Base-by-base conservation (phyloP, 1,284 basidiomycete species). In the Moesziomyces antarcticus region DNA sequence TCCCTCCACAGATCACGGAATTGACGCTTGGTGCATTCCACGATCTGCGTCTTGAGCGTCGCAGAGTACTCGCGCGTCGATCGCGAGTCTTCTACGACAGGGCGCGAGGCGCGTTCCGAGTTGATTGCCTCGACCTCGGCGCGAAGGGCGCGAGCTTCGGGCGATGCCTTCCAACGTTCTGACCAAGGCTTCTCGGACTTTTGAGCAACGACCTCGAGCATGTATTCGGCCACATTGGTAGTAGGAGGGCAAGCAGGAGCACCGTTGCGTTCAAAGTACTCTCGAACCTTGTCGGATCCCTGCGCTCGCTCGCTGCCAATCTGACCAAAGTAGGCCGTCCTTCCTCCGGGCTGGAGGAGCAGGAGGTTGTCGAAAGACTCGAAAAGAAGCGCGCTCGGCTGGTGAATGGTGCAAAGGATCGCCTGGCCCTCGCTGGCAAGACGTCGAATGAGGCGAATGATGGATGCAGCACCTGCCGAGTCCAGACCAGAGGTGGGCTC, bases 1-100 rank as follows among this genome's bases (percentile, higher is more conserved):
- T 89, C 87, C 20, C 90, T 85, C 88, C 88, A 90, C 70, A 88
- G 87, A 61, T 87, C 86, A 56, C 87, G 83, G 68, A 88, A 87
- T 37, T 89, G 87, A 20, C 91, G 87, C 62, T 83, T 82, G 4
- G 87, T 75, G n/a, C 90, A 86, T 56, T 87, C 85, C 48, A 78
- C 78, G n/a, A 87, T 82, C 80, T 91, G 90, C 56, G 86, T 83
- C 10, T 78, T 52, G 85, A 88, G 88, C 11, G 87, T 82, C 0
- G 89, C 86, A 16, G 89, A 87, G 70, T 88, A 90, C 75, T 89
- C 88, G 16, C 87, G 84, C 53, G 86, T 81, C 16, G 69, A 49
- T 11, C 73, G 61, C 18, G 69, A 63, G 42, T 77, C 75, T 20
- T 70, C 48, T 25, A 52, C 35, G 6, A 45, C 66, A 3, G 78